A percentile compares a stretch with the other conserved stretches of the same genome.
These are phyloP conservation scores for Paramecium bursaria DNA, from an alignment of 73 alveolate genomes.

Conservation along the genomic window DNA sequence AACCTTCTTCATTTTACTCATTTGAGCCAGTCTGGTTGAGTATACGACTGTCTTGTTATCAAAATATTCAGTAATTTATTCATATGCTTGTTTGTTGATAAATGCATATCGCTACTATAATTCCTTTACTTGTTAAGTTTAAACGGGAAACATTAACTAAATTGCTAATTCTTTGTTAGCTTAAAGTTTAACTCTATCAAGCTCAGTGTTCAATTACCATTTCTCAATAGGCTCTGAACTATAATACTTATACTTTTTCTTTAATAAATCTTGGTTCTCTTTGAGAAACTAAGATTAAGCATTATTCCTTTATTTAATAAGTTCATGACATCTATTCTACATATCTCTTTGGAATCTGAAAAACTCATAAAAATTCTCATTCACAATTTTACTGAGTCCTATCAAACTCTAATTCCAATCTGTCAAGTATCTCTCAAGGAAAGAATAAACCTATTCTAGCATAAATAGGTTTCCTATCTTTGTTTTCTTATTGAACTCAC, in stretches of 20 bases:
- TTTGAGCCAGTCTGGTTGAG: conserved; percentile 20
- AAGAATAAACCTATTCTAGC: conserved; percentile 17
- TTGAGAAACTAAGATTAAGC: conserved; percentile 3
- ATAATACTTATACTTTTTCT: conserved; percentile 24
- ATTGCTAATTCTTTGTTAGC: not conserved
- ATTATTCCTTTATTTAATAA: conserved; percentile 31
- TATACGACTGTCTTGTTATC: conserved; percentile 12
- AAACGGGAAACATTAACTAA: conserved; percentile 40
- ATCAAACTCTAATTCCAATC: conserved; percentile 25
- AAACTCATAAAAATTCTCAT: conserved; percentile 51
- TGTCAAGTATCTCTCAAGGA: conserved; percentile 1
- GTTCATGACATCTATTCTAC: conserved; percentile 31
- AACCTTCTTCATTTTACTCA: conserved; percentile 18
- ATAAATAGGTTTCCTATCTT: conserved; percentile 24
- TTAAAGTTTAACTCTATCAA: conserved; percentile 17
- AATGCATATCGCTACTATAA: conserved; percentile 25
- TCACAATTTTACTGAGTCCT: conserved; percentile 1
- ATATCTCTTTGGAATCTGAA: conserved; percentile 55
- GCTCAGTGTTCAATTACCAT: conserved; percentile 37
- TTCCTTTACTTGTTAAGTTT: conserved; percentile 39
- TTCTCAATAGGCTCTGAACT: conserved; percentile 37
- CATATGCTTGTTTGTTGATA: conserved; percentile 21
- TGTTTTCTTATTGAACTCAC: conserved; percentile 13
- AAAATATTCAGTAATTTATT: conserved; percentile 21
- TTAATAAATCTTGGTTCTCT: conserved; percentile 20